A percentile compares a stretch with the other conserved stretches of the same genome.
These are phyloP conservation scores for Neoscytalidium dimidiatum DNA, from an alignment of 2,329 filamentous ascomycete species.

Conservation along the genomic window DNA sequence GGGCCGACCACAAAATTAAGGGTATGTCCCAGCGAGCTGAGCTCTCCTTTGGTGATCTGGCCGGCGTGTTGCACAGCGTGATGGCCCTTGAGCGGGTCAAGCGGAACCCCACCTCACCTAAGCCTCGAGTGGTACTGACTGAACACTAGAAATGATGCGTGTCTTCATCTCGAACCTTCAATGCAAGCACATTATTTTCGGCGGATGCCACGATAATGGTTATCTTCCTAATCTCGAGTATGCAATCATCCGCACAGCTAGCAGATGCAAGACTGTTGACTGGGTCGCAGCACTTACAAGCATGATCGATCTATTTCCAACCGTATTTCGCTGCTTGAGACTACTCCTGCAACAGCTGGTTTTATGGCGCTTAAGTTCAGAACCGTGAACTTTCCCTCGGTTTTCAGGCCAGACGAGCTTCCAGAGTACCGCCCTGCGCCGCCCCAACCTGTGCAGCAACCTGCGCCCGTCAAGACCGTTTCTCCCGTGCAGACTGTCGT, in stretches of 20 bases:
- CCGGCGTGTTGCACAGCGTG: background rate
- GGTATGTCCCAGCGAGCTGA: conserved; percentile 28
- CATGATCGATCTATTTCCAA: conserved; percentile 39
- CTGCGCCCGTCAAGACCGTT: conserved; percentile 21
- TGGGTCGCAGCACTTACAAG: conserved; percentile 38
- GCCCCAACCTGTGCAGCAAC: conserved; percentile 20
- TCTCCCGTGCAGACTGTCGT: conserved; percentile 13
- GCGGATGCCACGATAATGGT: conserved; percentile 50
- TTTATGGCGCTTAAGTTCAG: conserved; percentile 46
- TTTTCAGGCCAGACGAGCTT: conserved; percentile 46
- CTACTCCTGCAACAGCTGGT: conserved; percentile 43
- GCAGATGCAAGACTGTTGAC: background rate
- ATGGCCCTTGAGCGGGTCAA: background rate
- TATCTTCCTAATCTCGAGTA: conserved; percentile 47
- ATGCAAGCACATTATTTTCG: conserved; percentile 51
- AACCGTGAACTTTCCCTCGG: conserved; percentile 38
- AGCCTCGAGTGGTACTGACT: background rate
- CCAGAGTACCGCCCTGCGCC: conserved; percentile 30
- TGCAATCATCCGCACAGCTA: background rate
- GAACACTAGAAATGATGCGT: conserved; percentile 44
- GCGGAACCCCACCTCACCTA: background rate
- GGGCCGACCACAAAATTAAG: conserved; percentile 51
- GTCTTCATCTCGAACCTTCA: conserved; percentile 49
- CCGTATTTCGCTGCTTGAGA: conserved; percentile 49
- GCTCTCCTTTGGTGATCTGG: background rate